Evolutionary conservation across 306 rosid genomes (phyloP).

Genomic region (Dryas octopetala): DNA sequence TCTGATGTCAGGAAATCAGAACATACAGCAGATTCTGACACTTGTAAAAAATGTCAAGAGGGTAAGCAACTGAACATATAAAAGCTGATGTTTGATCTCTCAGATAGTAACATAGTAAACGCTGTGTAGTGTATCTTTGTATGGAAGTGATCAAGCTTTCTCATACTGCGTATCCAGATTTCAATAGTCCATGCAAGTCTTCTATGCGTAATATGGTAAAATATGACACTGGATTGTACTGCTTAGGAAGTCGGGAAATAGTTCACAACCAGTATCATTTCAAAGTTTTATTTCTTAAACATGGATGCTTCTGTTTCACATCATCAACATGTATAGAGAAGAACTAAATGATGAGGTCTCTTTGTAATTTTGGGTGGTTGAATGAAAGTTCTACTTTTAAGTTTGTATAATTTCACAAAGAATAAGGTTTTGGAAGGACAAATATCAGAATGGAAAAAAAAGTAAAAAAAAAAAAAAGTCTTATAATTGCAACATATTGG

Average conservation of each 20-base stretch:
- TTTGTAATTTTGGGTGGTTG: neutral
- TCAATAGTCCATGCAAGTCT: neutral
- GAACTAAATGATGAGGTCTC: neutral
- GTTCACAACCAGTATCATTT: neutral
- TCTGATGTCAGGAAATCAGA: conserved; percentile 50
- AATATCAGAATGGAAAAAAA: neutral
- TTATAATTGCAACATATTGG: neutral
- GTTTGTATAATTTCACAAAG: neutral
- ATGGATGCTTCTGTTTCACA: neutral
- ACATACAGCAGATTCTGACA: conserved; percentile 48
- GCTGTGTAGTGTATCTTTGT: neutral
- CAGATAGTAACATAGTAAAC: conserved; percentile 1
- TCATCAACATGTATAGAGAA: neutral
- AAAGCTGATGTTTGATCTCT: conserved; percentile 2
- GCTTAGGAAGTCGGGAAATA: neutral
- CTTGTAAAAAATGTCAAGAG: conserved; percentile 48
- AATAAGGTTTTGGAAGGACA: neutral
- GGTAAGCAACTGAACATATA: conserved; percentile 48
- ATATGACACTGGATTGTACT: neutral
- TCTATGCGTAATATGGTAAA: neutral
- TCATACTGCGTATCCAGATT: neutral
- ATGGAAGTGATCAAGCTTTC: conserved; percentile 3
- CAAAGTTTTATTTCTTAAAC: neutral
- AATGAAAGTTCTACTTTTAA: neutral
- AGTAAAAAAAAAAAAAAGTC: neutral